Conservation (phyloP, 2,329 filamentous ascomycete species). For the Colletotrichum trifolii region DNA sequence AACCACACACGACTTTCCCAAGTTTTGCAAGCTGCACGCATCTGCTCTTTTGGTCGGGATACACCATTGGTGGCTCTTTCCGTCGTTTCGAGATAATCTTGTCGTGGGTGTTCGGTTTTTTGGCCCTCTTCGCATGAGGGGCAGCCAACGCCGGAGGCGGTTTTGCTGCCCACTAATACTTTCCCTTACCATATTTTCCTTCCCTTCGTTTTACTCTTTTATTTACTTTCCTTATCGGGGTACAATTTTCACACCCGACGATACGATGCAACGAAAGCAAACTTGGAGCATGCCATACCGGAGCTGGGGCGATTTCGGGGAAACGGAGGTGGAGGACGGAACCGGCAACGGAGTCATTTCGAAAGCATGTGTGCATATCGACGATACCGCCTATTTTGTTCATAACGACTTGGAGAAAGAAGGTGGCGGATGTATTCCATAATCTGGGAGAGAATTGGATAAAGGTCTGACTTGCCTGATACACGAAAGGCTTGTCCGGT, state of each 20-base stretch:
- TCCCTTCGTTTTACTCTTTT: neutral
- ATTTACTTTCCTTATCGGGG: neutral
- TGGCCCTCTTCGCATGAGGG: neutral
- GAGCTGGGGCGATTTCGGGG: neutral
- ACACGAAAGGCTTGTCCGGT: constrained; percentile 19
- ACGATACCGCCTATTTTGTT: too few species aligned
- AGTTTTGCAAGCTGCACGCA: constrained; percentile 13
- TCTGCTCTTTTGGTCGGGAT: constrained; percentile 6
- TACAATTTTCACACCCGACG: constrained; percentile 1
- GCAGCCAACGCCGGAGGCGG: constrained; percentile 15
- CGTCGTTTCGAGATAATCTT: constrained; percentile 10
- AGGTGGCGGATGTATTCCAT: constrained; percentile 14
- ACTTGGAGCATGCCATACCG: constrained; percentile 32
- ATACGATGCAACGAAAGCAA: constrained; percentile 35
- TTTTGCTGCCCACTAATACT: constrained; percentile 26
- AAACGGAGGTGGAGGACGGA: neutral
- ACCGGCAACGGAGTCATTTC: constrained; percentile 14
- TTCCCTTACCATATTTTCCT: constrained; percentile 2
- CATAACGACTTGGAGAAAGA: constrained; percentile 15
- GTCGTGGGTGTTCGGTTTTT: neutral
- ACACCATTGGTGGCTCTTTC: constrained; percentile 13
- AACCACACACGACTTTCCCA: constrained; percentile 23
- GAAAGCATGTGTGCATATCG: too few species aligned
- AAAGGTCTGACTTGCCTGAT: constrained; percentile 8
- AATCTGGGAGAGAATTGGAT: constrained; percentile 14